Percentiles rank a stretch among this genome's conserved stretches.
phyloP scores from a whole-genome alignment of 2,329 filamentous ascomycete species.

The Fusarium austroafricanum region DNA sequence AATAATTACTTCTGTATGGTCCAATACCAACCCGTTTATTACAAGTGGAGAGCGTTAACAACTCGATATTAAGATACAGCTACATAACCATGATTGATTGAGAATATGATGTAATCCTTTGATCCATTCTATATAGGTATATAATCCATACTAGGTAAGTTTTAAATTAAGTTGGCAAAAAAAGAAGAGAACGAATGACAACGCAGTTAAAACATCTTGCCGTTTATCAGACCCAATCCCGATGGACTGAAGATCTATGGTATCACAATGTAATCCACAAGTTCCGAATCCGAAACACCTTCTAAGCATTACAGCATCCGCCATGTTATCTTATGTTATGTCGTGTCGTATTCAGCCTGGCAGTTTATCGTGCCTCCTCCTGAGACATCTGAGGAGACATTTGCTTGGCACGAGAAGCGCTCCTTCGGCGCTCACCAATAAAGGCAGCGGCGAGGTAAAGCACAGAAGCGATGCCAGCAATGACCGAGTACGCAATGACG shows the following conservation, averaged over 20 bases:
- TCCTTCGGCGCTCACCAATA: conserved; percentile 29
- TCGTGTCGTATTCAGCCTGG: not conserved
- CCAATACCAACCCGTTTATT: not conserved
- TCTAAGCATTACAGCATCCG: conserved; percentile 6
- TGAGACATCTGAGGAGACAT: conserved; percentile 45
- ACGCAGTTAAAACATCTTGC: not conserved
- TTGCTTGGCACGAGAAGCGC: conserved; percentile 24
- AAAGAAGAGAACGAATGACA: conserved; percentile 1
- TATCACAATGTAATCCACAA: conserved; percentile 23
- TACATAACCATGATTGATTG: not conserved
- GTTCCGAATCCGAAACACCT: conserved; percentile 18
- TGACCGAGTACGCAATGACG: conserved; percentile 66
- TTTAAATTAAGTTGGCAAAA: not conserved
- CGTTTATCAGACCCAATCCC: conserved; percentile 3
- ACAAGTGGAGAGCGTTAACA: not conserved
- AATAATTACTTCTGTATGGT: too few species aligned
- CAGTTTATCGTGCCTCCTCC: conserved; percentile 26
- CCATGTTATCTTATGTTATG: not conserved
- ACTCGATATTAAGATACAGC: too few species aligned
- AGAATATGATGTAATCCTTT: not conserved
- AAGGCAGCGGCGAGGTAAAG: conserved; percentile 55
- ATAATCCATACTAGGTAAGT: not conserved
- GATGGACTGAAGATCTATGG: conserved; percentile 17
- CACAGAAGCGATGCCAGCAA: conserved; percentile 62
- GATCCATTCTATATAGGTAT: not conserved